Conservation (phyloP, 495 filamentous ascomycete species). For the Terfezia boudieri region DNA sequence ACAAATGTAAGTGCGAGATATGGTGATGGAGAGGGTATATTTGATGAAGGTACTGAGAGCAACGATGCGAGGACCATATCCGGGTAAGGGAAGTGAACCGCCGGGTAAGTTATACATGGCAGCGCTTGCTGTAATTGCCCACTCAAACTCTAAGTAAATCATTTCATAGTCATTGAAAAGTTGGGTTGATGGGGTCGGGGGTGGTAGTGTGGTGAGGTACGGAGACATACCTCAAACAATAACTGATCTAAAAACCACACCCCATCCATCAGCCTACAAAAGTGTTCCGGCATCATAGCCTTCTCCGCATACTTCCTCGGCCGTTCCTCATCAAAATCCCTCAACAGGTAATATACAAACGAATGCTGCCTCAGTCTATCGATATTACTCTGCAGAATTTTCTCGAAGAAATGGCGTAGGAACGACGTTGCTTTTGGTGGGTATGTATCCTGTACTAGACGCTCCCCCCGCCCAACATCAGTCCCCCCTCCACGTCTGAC, state of each 20-base stretch:
- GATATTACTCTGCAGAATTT: constrained; percentile 9
- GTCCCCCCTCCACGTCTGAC: not conserved
- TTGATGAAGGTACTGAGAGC: constrained; percentile 3
- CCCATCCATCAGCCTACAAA: constrained; percentile 13
- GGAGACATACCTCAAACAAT: constrained; percentile 8
- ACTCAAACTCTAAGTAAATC: not conserved
- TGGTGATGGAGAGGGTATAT: constrained; percentile 4
- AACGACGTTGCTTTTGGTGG: constrained; percentile 12
- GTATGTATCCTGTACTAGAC: constrained; percentile 2
- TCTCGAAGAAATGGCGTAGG: constrained; percentile 7
- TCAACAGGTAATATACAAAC: constrained; percentile 15
- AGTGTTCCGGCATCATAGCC: constrained; percentile 8
- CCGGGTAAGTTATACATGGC: not conserved
- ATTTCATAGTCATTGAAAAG: too few species aligned
- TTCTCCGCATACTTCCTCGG: constrained; percentile 2
- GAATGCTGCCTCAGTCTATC: constrained; percentile 15
- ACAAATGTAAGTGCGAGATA: constrained; percentile 10
- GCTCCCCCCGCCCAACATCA: not conserved
- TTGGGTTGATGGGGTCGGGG: not conserved
- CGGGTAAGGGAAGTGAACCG: not conserved
- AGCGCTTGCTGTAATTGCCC: not conserved
- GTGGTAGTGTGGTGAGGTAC: not conserved
- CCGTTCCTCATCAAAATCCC: constrained; percentile 8
- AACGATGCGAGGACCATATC: not conserved
- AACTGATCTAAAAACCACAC: constrained; percentile 11